Percentiles rank a stretch among this genome's conserved stretches.
Conservation (phyloP, 805 yeast species). For the Saccharomyces kudriavzevii region DNA sequence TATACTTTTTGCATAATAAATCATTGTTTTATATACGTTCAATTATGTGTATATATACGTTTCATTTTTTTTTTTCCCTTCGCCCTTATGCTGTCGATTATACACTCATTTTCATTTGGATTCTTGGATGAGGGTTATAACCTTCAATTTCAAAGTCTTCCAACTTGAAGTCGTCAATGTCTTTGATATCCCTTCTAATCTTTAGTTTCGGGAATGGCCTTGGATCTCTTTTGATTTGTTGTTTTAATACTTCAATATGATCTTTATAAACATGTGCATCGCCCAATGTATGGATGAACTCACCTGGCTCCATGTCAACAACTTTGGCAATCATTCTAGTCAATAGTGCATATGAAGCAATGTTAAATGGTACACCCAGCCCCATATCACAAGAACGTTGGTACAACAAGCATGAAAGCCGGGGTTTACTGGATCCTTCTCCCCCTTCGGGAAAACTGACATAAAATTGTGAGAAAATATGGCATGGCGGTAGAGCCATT, state of each 20-base stretch:
- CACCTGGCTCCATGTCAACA: conserved; percentile 93
- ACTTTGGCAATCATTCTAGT: conserved; percentile 94
- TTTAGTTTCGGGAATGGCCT: conserved; percentile 68
- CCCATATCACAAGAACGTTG: conserved; percentile 99
- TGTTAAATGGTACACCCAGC: conserved; percentile 96
- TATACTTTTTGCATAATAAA: not conserved
- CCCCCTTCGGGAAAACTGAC: conserved; percentile 66
- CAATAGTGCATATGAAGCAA: conserved; percentile 89
- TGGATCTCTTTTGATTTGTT: conserved; percentile 71
- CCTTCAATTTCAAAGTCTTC: conserved; percentile 81
- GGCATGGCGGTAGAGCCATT: conserved; percentile 99
- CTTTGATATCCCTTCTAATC: conserved; percentile 56
- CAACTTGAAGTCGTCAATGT: conserved; percentile 78
- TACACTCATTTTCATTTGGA: conserved; percentile 97
- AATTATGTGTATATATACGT: conserved; percentile 10
- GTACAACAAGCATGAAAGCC: conserved; percentile 78
- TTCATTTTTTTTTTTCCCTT: conserved; percentile 27
- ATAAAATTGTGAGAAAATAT: conserved; percentile 90
- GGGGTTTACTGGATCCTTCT: conserved; percentile 43
- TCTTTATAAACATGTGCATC: conserved; percentile 93
- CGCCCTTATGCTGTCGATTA: conserved; percentile 29
- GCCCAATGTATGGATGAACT: conserved; percentile 90
- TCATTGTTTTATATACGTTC: not conserved
- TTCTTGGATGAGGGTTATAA: conserved; percentile 74
- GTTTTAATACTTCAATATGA: conserved; percentile 83